Percentiles rank a stretch among this genome's conserved stretches.
These are phyloP conservation scores for Picochlorum costavermella DNA, from an alignment of 139 green algal species.

Conservation along the genomic window DNA sequence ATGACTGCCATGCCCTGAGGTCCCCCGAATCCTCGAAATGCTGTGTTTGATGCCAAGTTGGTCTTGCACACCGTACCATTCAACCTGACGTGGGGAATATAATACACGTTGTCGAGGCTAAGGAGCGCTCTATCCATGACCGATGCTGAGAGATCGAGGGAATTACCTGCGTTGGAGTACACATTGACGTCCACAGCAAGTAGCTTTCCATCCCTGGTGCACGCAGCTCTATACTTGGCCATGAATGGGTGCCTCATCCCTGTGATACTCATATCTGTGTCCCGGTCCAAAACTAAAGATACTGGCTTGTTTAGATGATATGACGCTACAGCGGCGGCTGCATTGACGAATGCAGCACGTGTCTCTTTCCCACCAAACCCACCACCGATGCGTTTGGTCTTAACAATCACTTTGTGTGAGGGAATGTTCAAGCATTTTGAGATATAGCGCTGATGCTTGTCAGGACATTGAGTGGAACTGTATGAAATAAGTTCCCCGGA, in stretches of 20 bases:
- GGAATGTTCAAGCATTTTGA: conserved; percentile 71
- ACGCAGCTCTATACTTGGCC: conserved; percentile 72
- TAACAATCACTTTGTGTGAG: conserved; percentile 72
- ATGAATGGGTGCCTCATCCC: conserved; percentile 84
- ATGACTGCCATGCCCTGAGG: conserved; percentile 80
- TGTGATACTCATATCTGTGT: conserved; percentile 88
- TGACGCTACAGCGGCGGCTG: conserved; percentile 66
- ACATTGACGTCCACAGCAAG: conserved; percentile 72
- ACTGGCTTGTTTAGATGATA: conserved; percentile 63
- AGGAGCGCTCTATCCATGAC: conserved; percentile 88
- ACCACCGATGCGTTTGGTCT: conserved; percentile 86
- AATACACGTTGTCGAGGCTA: conserved; percentile 61
- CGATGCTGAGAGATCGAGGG: conserved; percentile 64
- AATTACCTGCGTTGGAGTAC: conserved; percentile 84
- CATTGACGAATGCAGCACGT: conserved; percentile 63
- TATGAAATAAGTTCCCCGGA: conserved; percentile 68
- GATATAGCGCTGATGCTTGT: conserved; percentile 76
- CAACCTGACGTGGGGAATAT: conserved; percentile 58
- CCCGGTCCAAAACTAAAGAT: conserved; percentile 71
- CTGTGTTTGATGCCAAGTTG: conserved; percentile 86
- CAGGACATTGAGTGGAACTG: conserved; percentile 72
- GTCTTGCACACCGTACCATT: conserved; percentile 60
- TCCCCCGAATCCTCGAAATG: conserved; percentile 90
- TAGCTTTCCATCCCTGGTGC: conserved; percentile 50
- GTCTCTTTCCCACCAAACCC: conserved; percentile 98